Base-by-base conservation (phyloP, 305 asterid species). In the Withania somnifera region DNA sequence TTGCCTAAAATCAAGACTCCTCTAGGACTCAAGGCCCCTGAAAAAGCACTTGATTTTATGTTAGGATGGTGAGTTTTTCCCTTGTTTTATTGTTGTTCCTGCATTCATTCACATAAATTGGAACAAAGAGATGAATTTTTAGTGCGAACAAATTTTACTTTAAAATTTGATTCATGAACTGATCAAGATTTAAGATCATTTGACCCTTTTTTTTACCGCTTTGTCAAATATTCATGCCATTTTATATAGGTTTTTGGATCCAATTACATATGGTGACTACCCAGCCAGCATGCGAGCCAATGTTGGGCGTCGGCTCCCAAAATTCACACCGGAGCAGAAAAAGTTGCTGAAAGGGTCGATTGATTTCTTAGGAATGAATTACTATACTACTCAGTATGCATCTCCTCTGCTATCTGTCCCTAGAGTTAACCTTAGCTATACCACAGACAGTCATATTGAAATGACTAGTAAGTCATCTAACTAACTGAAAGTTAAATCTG, bases 311-410 rank as follows among this genome's bases (percentile, higher is more conserved):
- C 83, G 86, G 38, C 83, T 90, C 1, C 85, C 88, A 17, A 83
- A 45, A 71, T 87, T 88, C 77, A 71, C 91, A 58, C 22, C 61
- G 38, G 73, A 86, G 63, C 88, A 89, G 60, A 79, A 88, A 11
- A 45, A 75, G 34, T 42, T 81, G 77, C 83, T 89, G 11, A 87
- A 86, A 84, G 92, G 91, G 45, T 86, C 91, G 19, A 73, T 86
- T 30, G 92, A 88, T 82, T 89, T 85, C 75, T 34, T 89, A 30
- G 92, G 92, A 6, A 81, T 89, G 69, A 89, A 89, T 71, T 89
- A 90, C 22, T 90, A 90, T 14, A 90, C 93, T 7, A 79, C 92
- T 28, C 77, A 87, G 54, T 90, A 90, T 82, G 93, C 83, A 1
- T 57, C 86, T 51, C 71, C 79, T 53, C 66, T 38, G 73, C 83